Evolutionary conservation across 768 basidiomycete species (phyloP), one percentile per base, ranked within the genome.

Genomic region (Inosperma sp.): DNA sequence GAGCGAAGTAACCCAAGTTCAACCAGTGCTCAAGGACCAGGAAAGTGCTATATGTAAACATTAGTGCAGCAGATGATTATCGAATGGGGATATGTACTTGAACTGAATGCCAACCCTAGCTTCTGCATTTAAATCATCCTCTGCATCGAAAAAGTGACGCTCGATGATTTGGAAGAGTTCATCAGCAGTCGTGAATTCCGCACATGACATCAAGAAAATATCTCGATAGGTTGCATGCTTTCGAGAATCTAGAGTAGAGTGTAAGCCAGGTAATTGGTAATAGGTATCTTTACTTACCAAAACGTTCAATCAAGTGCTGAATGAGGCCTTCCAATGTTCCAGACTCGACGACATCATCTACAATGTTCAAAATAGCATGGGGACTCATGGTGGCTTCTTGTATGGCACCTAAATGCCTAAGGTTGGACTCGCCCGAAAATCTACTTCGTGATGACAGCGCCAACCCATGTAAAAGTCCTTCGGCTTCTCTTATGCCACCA

Each of bases 291-390:
- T 13, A 62, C 67, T 64, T 40, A 70, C 68, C 67, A 51, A 67
- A 68, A 46, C 65, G 60, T 19, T 58, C 59, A 42, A 73, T 70
- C 40, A 76, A 52, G 21, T 68, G 65, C 13, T 76, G 68, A 3
- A 76, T 62, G 21, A 76, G 53, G 9, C 73, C 76, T 53, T 73
- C 70, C 45, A 78, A 49, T 10, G 72, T 77, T 5, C 71, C 76
- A 8, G 72, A 66, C 14, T 56, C 56, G 3, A 78, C 69, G 3
- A 57, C 49, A 6, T 70, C 72, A 42, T 48, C 45, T 7, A 53
- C 56, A 13, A 65, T 36, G 46, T 69, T 55, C 33, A 71, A 60
- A 29, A 69, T 61, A 7, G 55, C 39, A 19, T 56, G 53, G 7
- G 59, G 56, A 27, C 66, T 62, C 12, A 59, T 52, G 27, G 61